phyloP scores from a whole-genome alignment of 768 basidiomycete genomes.

The Lactarius pseudohatsudake region DNA sequence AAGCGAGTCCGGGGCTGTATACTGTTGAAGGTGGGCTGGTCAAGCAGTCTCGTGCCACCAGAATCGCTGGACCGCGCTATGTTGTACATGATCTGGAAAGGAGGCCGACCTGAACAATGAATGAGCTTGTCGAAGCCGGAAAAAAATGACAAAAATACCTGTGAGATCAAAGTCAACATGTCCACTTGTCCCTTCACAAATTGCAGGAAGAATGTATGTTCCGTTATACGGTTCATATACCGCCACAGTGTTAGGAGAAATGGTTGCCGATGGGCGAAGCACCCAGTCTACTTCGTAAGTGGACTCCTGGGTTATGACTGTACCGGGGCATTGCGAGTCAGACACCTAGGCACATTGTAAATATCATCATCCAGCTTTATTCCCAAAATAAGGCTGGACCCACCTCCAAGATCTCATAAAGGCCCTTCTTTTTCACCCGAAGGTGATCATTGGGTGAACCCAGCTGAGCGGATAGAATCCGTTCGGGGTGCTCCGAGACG shows the following conservation, averaged over 20 bases:
- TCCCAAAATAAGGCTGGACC: background rate
- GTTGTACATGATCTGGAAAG: constrained; percentile 92
- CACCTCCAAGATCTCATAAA: constrained; percentile 70
- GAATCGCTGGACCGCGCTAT: constrained; percentile 67
- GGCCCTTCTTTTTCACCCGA: constrained; percentile 68
- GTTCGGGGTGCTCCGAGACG: constrained; percentile 45
- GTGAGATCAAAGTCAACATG: constrained; percentile 83
- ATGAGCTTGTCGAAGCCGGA: background rate
- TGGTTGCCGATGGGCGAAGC: constrained; percentile 69
- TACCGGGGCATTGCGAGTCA: constrained; percentile 85
- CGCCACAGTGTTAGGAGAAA: constrained; percentile 59
- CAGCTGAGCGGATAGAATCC: constrained; percentile 43
- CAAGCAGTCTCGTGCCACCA: constrained; percentile 68
- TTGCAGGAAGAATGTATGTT: constrained; percentile 69
- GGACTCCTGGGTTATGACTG: constrained; percentile 55
- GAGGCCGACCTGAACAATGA: constrained; percentile 65
- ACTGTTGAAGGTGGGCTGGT: constrained; percentile 80
- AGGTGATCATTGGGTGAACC: constrained; percentile 70
- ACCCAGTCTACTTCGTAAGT: constrained; percentile 78
- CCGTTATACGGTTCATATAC: constrained; percentile 63
- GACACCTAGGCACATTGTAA: constrained; percentile 51
- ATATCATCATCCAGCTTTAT: background rate
- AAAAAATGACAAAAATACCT: constrained; percentile 42
- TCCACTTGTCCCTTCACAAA: constrained; percentile 80
- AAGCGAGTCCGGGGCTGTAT: constrained; percentile 79